These are phyloP conservation scores for Cenchrus americanus DNA, from an alignment of 176 grass and related monocot species.

Conservation along the genomic window DNA sequence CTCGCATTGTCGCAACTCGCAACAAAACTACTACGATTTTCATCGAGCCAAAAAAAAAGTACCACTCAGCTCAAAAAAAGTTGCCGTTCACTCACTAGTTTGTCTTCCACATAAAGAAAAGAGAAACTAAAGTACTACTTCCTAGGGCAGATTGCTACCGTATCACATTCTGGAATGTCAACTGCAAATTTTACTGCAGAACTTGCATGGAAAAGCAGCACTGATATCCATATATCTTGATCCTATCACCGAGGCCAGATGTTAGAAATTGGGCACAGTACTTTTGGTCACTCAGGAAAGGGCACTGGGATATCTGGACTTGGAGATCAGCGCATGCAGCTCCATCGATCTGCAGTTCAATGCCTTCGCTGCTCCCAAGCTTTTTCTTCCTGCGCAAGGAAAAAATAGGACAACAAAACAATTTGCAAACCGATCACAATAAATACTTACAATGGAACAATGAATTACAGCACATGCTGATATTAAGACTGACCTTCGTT, in stretches of 20 bases:
- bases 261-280: neutral
- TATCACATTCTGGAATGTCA: constrained; percentile 4
- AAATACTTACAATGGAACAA: neutral
- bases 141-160: neutral
- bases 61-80: neutral
- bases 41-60: neutral
- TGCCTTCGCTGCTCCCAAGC: constrained; percentile 18
- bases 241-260: neutral
- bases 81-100: neutral
- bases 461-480: neutral
- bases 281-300: neutral
- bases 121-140: neutral
- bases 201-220: neutral
- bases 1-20: too few relatives aligned
- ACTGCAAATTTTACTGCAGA: neutral
- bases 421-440: neutral
- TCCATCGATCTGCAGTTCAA: constrained; percentile 1
- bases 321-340: neutral
- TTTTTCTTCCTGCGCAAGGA: constrained; percentile 43
- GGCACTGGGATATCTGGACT: neutral
- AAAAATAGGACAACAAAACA: neutral
- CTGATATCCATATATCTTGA: neutral
- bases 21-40: too few relatives aligned
- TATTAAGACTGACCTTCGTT: constrained; percentile 57
- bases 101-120: neutral